A percentile compares a stretch with the other conserved stretches of the same genome.
Evolutionary conservation across 2,329 filamentous ascomycete genomes (phyloP).

Genomic region (Fusarium dlaminii): DNA sequence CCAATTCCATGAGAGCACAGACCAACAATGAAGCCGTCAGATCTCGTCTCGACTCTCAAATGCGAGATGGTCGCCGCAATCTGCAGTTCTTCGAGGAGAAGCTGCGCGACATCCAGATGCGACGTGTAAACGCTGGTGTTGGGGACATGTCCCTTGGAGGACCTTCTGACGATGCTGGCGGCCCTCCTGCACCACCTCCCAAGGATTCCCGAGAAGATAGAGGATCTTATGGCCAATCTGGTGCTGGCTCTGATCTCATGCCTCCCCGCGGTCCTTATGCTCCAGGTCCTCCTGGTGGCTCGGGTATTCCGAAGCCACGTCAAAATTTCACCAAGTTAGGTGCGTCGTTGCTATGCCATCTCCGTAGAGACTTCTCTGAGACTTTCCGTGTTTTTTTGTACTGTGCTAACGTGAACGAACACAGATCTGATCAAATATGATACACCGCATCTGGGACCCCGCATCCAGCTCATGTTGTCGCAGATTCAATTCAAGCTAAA

Average conservation of each 20-base stretch:
- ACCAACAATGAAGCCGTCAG: constrained; percentile 93
- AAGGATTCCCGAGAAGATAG: constrained; percentile 71
- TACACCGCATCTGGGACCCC: constrained; percentile 91
- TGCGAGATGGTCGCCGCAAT: constrained; percentile 91
- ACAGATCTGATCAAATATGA: constrained; percentile 98
- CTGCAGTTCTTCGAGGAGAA: constrained; percentile 96
- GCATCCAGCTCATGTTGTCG: constrained; percentile 98
- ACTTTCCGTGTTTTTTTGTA: not conserved
- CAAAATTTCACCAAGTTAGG: constrained; percentile 97
- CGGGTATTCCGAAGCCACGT: constrained; percentile 75
- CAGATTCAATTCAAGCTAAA: constrained; percentile 99
- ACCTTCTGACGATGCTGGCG: constrained; percentile 54
- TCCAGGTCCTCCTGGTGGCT: constrained; percentile 72
- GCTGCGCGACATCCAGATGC: constrained; percentile 86
- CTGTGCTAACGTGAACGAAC: constrained; percentile 3
- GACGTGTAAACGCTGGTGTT: constrained; percentile 74
- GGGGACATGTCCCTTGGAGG: constrained; percentile 70
- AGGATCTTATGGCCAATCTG: constrained; percentile 71
- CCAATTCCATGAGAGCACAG: constrained; percentile 93
- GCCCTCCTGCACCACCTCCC: constrained; percentile 73
- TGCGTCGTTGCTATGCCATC: constrained; percentile 55
- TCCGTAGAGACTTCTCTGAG: not conserved
- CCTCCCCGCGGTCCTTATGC: constrained; percentile 83
- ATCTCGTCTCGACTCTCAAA: constrained; percentile 90
- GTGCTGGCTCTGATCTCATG: constrained; percentile 77